Evolutionary conservation across 2,329 filamentous ascomycete species (phyloP).

Genomic region (Microsporum canis): DNA sequence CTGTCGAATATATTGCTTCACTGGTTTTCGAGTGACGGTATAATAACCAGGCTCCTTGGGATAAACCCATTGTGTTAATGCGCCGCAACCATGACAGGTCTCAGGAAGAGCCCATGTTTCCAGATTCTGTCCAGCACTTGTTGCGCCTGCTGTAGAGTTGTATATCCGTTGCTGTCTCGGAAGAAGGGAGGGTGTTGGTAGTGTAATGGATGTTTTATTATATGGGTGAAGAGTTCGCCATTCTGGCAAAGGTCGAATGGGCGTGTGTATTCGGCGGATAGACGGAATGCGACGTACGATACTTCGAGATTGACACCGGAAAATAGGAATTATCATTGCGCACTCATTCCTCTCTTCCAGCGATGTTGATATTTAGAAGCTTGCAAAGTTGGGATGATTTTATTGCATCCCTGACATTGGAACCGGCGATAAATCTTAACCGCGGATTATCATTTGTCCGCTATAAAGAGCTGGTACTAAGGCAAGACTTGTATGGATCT

Average conservation of each 20-base stretch:
- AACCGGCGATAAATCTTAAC: background rate
- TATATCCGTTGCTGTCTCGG: background rate
- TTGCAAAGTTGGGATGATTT: no score
- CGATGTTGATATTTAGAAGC: background rate
- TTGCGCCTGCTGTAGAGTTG: background rate
- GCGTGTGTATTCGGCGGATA: background rate
- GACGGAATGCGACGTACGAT: background rate
- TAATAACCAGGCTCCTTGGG: slow-evolving; percentile 49
- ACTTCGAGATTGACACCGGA: background rate
- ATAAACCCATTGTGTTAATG: slow-evolving; percentile 46
- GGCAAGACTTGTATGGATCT: no score
- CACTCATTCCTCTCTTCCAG: background rate
- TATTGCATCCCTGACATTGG: background rate
- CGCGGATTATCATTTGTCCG: background rate
- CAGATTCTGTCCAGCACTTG: background rate
- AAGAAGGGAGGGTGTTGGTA: background rate
- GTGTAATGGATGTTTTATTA: background rate
- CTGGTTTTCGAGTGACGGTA: slow-evolving; percentile 37
- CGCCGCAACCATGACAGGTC: slow-evolving; percentile 53
- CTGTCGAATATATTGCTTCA: slow-evolving; percentile 27
- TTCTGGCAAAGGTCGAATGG: background rate
- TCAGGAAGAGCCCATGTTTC: slow-evolving; percentile 31
- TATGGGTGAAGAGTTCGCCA: background rate
- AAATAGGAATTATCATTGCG: slow-evolving; percentile 1
- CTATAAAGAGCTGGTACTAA: background rate